phyloP scores from a whole-genome alignment of 306 rosid genomes.

The Cicer arietinum region DNA sequence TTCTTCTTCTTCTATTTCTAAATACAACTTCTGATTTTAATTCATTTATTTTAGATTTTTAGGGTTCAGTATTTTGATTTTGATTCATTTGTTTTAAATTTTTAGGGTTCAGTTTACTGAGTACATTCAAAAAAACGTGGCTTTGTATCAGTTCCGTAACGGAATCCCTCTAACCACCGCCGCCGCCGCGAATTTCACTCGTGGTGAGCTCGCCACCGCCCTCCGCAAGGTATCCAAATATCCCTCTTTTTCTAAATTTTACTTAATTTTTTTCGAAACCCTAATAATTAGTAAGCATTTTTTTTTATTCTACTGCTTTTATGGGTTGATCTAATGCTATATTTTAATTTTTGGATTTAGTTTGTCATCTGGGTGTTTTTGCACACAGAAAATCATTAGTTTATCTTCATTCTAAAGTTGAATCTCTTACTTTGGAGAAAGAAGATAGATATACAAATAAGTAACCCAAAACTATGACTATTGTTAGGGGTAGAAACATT shows the following conservation, averaged over 20 bases:
- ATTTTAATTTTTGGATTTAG: conserved; percentile 11
- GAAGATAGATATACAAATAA: not conserved
- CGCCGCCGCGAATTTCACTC: conserved; percentile 48
- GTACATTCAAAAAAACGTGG: conserved; percentile 43
- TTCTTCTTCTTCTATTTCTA: not conserved
- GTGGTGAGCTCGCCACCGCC: conserved; percentile 48
- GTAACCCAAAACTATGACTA: not conserved
- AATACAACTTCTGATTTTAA: not conserved
- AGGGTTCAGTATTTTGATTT: not conserved
- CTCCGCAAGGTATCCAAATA: conserved; percentile 41
- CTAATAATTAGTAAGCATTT: conserved; percentile 36
- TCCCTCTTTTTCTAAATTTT: not conserved
- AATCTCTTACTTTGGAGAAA: not conserved
- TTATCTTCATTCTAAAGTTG: not conserved
- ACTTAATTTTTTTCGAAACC: not conserved
- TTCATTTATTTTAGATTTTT: too few species aligned
- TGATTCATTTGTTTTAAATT: not conserved
- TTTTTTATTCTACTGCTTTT: not conserved
- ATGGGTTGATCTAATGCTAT: conserved; percentile 10
- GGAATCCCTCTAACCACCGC: conserved; percentile 45
- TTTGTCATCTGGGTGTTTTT: not conserved
- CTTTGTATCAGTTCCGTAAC: conserved; percentile 48
- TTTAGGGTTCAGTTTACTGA: conserved; percentile 45
- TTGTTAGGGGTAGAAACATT: not conserved
- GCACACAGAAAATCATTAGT: not conserved